Conservation (phyloP, 495 filamentous ascomycete genomes). For the Xylaria cubensis region DNA sequence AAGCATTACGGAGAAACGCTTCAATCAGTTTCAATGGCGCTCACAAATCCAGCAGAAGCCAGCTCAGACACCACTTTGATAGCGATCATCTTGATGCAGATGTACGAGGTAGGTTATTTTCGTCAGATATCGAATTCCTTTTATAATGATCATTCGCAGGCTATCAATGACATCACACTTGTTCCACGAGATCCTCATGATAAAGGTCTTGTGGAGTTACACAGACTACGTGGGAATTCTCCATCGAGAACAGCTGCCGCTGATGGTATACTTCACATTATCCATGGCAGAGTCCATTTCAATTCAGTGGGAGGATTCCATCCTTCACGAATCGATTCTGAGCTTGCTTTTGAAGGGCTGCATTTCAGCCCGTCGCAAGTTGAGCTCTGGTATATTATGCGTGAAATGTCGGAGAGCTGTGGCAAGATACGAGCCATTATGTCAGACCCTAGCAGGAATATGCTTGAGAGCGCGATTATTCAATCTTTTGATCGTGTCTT, state of each 20-base stretch:
- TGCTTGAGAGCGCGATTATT: background rate
- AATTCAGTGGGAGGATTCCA: slow-evolving; percentile 1
- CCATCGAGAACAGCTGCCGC: background rate
- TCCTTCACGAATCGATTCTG: background rate
- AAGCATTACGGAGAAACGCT: slow-evolving; percentile 5
- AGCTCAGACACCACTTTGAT: slow-evolving; percentile 2
- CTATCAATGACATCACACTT: background rate
- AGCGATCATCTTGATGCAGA: background rate
- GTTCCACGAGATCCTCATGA: slow-evolving; percentile 11
- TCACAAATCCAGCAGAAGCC: slow-evolving; percentile 5
- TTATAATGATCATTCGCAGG: slow-evolving; percentile 10
- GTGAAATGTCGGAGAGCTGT: background rate
- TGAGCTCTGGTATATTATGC: slow-evolving; percentile 15
- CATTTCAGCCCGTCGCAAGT: background rate
- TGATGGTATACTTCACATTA: background rate
- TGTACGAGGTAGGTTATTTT: slow-evolving; percentile 12
- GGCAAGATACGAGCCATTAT: background rate
- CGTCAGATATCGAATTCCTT: background rate
- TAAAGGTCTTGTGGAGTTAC: background rate
- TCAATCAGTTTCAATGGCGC: background rate
- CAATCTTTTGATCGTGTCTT: background rate
- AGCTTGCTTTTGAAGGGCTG: background rate
- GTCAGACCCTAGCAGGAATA: background rate
- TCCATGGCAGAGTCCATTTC: background rate
- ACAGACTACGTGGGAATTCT: background rate